Evolutionary conservation across 2,329 filamentous ascomycete species (phyloP), one percentile per base, ranked within the genome.

Genomic region (Pseudonectria foliicola): DNA sequence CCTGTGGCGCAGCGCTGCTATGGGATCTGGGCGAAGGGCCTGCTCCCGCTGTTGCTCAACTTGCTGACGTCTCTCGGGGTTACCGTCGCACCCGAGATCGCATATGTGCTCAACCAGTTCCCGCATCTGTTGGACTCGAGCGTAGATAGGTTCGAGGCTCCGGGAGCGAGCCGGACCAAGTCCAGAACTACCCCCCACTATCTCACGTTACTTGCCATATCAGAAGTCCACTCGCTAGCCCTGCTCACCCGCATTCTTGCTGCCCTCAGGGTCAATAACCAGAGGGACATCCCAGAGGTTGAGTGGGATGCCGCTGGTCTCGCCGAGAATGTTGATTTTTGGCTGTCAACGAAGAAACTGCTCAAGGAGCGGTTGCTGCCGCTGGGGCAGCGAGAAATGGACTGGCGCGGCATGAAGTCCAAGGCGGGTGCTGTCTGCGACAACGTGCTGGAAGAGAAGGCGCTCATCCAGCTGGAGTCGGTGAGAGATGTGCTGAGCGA

Each of bases 71-170:
- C 85, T 10, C 77, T 98, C 13, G 87, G 88, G 10, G 73, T 80
- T 1, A 83, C 85, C 2, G 78, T 94, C 30, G 89, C 88, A 0
- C 77, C 82, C 0, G 92, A 98, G 59, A 77, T 96, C 6, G 77
- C 84, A 0, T 80, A 81, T 38, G 93, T 96, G 55, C 71, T 98
- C 18, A 94, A 93, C 54, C 83, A 88, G 55, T 98, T 95, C 58
- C 82, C 85, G 10, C 74, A 79, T 30, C 80, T 96, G 39, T 71
- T 98, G 8, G 63, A 67, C 27, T 77, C 85, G 21, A 85, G 85
- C 10, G 73, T 82, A 7, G 75, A 79, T 33, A 75, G 83, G 1
- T 79, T 96, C 42, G 81, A 85, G 53, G 66, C 75, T 24, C 67
- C 76, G 14, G 61, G 72, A 0, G 65, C 70, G 6, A 74, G 68